Evolutionary conservation across 148 eudicot genomes (phyloP).

Genomic region (Rhododendron ovatum): DNA sequence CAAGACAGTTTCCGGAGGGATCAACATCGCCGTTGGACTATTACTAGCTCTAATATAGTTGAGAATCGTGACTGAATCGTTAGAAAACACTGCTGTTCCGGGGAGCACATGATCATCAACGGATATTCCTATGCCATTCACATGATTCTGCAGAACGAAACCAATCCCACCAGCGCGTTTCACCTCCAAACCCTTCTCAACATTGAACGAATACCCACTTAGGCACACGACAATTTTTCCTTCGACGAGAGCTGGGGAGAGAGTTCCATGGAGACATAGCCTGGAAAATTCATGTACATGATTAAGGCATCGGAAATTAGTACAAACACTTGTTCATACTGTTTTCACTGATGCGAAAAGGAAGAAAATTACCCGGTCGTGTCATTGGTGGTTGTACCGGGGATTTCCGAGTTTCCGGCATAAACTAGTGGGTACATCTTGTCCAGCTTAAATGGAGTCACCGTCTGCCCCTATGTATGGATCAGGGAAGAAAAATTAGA

Average conservation of each 20-base stretch:
- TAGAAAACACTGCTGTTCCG: conserved; percentile 3
- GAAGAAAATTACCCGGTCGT: conserved; percentile 3
- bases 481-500: not conserved
- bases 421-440: conserved; percentile 12
- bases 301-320: not conserved
- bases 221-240: conserved; percentile 21
- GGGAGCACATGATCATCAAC: conserved; percentile 15
- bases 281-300: conserved; percentile 8
- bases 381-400: not conserved
- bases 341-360: not conserved
- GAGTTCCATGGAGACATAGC: conserved; percentile 6
- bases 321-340: not conserved
- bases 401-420: conserved; percentile 10
- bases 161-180: conserved; percentile 17
- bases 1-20: not conserved
- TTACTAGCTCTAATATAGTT: not conserved
- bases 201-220: not conserved
- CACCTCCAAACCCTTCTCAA: conserved; percentile 14
- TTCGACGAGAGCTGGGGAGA: not conserved
- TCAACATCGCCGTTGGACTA: conserved; percentile 7
- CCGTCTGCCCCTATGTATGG: conserved; percentile 12
- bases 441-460: conserved; percentile 2
- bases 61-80: conserved; percentile 5
- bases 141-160: not conserved
- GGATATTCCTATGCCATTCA: not conserved